Evolutionary conservation across 805 yeast species (phyloP), one percentile per base, ranked within the genome.

Genomic region (Hanseniaspora mollemarum): DNA sequence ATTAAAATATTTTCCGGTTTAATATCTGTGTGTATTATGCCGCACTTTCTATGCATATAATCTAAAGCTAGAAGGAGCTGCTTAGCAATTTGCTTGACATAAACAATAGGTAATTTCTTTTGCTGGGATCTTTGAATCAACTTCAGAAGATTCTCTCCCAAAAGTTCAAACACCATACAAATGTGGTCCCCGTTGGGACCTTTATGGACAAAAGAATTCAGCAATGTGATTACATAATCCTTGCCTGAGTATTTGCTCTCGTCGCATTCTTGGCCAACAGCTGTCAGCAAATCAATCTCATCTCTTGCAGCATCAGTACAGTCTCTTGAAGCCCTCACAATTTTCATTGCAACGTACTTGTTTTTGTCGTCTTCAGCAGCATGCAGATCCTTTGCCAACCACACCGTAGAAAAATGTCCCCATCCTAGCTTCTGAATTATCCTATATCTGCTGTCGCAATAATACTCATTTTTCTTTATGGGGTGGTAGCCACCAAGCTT

Each of bases 321-420:
- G 57, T 86, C 88, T 49, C 77, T 76, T 15, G 96, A 95, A 58
- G 94, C 81, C 55, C 96, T 75, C 24, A 92, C 96, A 58, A 92
- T 82, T 64, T 92, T 92, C 74, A 92, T 75, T 1, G 98, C 98
- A 21, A 92, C 97, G 62, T 84, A 95, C 43, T 75, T 68, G 54
- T 75, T 72, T 51, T 71, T 69, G 13, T 52, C 51, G 49, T 71
- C 67, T 46, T 77, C 77, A 3, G 26, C 45, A 15, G 44, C 45
- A 29, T 43, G 35, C n/a, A 58, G 56, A 53, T 77, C 81, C 54
- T 68, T 74, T 4, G 96, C 97, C 26, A 85, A 70, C 96, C 96
- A 88, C 21, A 86, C 96, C 0, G 95, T 92, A 25, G 94, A 82
- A 62, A 92, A 92, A 67, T 92, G 96, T 32, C 99, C 99, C 99